Evolutionary conservation across 192 early-diverging fungal species (phyloP).

Genomic region (Spizellomyces punctatus): DNA sequence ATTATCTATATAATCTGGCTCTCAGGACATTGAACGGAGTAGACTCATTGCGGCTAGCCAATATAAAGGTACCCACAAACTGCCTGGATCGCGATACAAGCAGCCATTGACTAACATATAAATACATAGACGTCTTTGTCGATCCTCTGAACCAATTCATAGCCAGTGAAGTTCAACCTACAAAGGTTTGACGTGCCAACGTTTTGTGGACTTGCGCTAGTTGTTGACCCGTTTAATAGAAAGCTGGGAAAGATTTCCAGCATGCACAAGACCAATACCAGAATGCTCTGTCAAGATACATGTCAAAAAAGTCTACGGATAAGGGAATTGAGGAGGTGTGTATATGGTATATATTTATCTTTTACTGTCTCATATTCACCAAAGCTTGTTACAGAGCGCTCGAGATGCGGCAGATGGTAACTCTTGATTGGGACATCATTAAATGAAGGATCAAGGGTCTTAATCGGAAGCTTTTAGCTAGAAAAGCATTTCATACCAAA

Average conservation of each 20-base stretch:
- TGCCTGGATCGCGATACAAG: too few relatives aligned
- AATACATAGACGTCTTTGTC: constrained; percentile 24
- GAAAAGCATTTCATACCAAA: constrained; percentile 62
- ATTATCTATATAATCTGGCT: too few relatives aligned
- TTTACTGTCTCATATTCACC: constrained; percentile 3
- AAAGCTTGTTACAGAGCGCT: constrained; percentile 30
- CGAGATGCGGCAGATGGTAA: constrained; percentile 30
- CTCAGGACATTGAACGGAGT: constrained; percentile 31
- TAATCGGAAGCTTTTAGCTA: constrained; percentile 52
- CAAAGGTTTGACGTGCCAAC: constrained; percentile 5
- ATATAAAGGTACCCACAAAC: constrained; percentile 10
- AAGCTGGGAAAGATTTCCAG: constrained; percentile 51
- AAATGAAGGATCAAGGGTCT: background rate
- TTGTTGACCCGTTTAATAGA: constrained; percentile 5
- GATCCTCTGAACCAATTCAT: constrained; percentile 23
- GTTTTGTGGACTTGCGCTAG: background rate
- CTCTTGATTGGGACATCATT: background rate
- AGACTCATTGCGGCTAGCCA: constrained; percentile 20
- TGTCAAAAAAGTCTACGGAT: constrained; percentile 64
- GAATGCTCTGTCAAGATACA: constrained; percentile 57
- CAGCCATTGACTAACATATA: background rate
- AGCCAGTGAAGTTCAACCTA: constrained; percentile 16
- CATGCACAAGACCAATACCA: constrained; percentile 65
- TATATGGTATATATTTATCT: constrained; percentile 4
- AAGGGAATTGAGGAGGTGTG: constrained; percentile 55